These are phyloP conservation scores for Trametopsis cervina DNA, from an alignment of 768 basidiomycete species.

Conservation along the genomic window DNA sequence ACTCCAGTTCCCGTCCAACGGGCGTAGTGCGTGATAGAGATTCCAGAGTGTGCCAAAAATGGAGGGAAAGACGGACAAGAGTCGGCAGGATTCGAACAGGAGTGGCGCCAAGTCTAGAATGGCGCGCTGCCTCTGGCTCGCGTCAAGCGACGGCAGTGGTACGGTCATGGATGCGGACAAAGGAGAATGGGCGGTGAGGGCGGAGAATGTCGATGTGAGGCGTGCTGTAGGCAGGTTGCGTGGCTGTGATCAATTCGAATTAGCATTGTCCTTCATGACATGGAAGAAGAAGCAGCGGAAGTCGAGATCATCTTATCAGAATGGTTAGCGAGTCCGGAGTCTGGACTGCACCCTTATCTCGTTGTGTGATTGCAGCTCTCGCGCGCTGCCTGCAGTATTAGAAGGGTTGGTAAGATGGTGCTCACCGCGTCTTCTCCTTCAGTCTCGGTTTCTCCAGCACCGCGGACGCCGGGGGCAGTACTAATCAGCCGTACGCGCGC, in stretches of 20 bases:
- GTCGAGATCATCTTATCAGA: no score
- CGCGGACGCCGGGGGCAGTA: conserved; percentile 50
- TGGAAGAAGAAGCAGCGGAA: background rate
- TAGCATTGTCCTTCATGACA: background rate
- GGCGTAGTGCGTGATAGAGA: conserved; percentile 42
- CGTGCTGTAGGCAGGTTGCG: conserved; percentile 66
- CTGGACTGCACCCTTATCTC: no score
- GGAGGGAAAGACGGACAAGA: conserved; percentile 69
- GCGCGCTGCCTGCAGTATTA: no score
- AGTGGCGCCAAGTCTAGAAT: conserved; percentile 43
- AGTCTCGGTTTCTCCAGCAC: conserved; percentile 75
- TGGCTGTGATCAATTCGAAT: conserved; percentile 32
- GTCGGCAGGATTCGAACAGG: conserved; percentile 63
- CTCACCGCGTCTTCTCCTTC: conserved; percentile 73
- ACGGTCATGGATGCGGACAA: conserved; percentile 17
- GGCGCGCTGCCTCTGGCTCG: background rate
- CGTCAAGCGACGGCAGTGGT: conserved; percentile 43
- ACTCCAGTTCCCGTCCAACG: conserved; percentile 28
- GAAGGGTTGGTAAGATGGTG: background rate
- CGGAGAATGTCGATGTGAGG: conserved; percentile 33
- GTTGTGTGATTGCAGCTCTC: no score
- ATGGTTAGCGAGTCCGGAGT: no score
- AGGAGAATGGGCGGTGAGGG: conserved; percentile 13
- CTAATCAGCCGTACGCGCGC: conserved; percentile 37
- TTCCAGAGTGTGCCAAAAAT: conserved; percentile 60